Percentiles rank a stretch among this genome's conserved stretches.
Conservation (phyloP, 805 yeast species). For the Schwanniomyces polymorphus region DNA sequence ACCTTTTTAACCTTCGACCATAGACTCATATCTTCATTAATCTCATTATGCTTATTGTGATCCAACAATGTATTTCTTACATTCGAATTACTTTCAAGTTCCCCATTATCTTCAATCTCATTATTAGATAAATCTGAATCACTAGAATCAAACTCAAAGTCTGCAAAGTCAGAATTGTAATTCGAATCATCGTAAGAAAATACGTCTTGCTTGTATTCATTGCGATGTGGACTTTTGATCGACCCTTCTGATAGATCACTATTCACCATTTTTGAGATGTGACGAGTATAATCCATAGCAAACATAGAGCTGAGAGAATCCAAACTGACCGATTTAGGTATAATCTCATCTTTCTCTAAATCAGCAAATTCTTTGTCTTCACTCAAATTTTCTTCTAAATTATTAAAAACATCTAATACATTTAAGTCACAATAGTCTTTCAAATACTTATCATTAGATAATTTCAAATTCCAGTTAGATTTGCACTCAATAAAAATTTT, state of each 20-base stretch:
- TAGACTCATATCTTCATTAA: slow-evolving; percentile 10
- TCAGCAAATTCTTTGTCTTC: slow-evolving; percentile 6
- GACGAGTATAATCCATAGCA: slow-evolving; percentile 37
- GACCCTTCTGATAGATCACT: slow-evolving; percentile 12
- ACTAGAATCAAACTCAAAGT: slow-evolving; percentile 24
- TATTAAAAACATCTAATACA: slow-evolving; percentile 40
- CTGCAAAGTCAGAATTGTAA: slow-evolving; percentile 33
- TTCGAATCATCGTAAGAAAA: slow-evolving; percentile 2
- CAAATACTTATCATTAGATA: slow-evolving; percentile 48
- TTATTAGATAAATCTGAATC: slow-evolving; percentile 6
- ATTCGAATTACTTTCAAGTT: slow-evolving; percentile 1
- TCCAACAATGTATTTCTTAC: not conserved
- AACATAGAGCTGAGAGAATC: slow-evolving; percentile 43
- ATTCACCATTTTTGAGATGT: slow-evolving; percentile 40
- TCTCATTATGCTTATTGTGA: not conserved
- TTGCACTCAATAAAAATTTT: slow-evolving; percentile 61
- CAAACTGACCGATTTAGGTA: slow-evolving; percentile 32
- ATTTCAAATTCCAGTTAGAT: slow-evolving; percentile 54
- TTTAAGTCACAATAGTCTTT: slow-evolving; percentile 46
- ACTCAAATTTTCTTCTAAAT: slow-evolving; percentile 16
- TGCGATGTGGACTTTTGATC: slow-evolving; percentile 1
- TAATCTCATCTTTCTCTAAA: slow-evolving; percentile 9
- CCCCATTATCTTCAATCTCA: slow-evolving; percentile 4
- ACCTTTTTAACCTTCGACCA: slow-evolving; percentile 47
- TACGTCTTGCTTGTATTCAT: slow-evolving; percentile 5